Percentiles rank a stretch among this genome's conserved stretches.
These are phyloP conservation scores for Daedalea quercina DNA, from an alignment of 768 basidiomycete genomes.

Conservation along the genomic window DNA sequence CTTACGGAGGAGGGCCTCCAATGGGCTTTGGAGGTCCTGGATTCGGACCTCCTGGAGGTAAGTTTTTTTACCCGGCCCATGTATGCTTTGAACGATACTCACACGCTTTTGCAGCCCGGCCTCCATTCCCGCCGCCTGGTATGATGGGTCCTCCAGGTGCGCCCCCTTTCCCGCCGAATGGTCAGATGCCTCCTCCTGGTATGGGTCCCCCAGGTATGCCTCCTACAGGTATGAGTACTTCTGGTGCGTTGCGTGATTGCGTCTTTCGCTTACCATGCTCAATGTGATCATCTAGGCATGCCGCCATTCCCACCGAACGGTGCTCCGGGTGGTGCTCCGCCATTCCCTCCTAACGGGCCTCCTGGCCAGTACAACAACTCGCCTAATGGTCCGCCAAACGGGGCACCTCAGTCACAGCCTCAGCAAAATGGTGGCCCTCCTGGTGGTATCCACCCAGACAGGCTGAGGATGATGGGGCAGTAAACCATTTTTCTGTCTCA, in stretches of 20 bases:
- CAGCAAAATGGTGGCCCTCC: slow-evolving; percentile 29
- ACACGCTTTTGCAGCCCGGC: slow-evolving; percentile 37
- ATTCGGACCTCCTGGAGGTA: slow-evolving; percentile 40
- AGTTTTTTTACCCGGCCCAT: slow-evolving; percentile 5
- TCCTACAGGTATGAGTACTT: slow-evolving; percentile 26
- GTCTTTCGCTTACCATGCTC: background rate
- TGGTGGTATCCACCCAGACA: slow-evolving; percentile 80
- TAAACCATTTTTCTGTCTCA: background rate
- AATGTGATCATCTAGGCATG: slow-evolving; percentile 23
- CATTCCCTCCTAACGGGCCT: slow-evolving; percentile 28
- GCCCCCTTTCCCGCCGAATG: slow-evolving; percentile 70
- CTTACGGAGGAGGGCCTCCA: slow-evolving; percentile 47
- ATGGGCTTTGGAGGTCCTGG: slow-evolving; percentile 44
- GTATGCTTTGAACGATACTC: background rate
- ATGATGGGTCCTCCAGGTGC: slow-evolving; percentile 50
- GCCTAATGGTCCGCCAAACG: slow-evolving; percentile 6
- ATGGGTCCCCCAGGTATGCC: slow-evolving; percentile 26
- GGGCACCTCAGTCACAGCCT: slow-evolving; percentile 17
- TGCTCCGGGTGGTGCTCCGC: slow-evolving; percentile 17
- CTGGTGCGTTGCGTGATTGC: slow-evolving; percentile 13
- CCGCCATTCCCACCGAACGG: slow-evolving; percentile 34
- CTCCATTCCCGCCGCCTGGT: slow-evolving; percentile 58
- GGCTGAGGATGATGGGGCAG: slow-evolving; percentile 68
- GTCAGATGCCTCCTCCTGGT: slow-evolving; percentile 38
- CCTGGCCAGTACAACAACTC: too few relatives aligned